Conservation (phyloP, 2,329 filamentous ascomycete genomes). For the Fonsecaea nubica region DNA sequence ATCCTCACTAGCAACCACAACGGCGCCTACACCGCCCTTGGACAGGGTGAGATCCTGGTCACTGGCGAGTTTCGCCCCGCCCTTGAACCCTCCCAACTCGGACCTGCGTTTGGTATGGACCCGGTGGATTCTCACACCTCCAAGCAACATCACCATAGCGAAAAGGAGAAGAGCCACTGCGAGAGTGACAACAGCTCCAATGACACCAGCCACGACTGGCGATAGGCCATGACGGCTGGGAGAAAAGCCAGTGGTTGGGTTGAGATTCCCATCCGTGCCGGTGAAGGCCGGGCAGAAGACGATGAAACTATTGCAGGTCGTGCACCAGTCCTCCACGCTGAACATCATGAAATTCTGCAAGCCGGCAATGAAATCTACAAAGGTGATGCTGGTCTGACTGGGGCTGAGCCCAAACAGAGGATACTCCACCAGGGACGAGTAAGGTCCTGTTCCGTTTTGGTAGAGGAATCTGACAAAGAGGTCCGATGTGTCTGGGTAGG, state of each 20-base stretch:
- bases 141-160: slow-evolving; percentile 51
- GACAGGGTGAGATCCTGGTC: slow-evolving; percentile 60
- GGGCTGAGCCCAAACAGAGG: slow-evolving; percentile 60
- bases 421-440: slow-evolving; percentile 50
- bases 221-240: slow-evolving; percentile 28
- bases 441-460: slow-evolving; percentile 60
- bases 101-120: slow-evolving; percentile 44
- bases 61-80: slow-evolving; percentile 59
- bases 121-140: slow-evolving; percentile 54
- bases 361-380: slow-evolving; percentile 57
- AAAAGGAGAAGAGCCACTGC: slow-evolving; percentile 52
- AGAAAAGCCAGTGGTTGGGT: slow-evolving; percentile 14
- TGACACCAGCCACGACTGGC: slow-evolving; percentile 60
- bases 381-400: slow-evolving; percentile 55
- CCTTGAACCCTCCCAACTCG: slow-evolving; percentile 63
- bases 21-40: slow-evolving; percentile 50
- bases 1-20: slow-evolving; percentile 42
- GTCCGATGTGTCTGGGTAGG: slow-evolving; percentile 52
- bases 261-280: slow-evolving; percentile 23
- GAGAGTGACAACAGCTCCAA: slow-evolving; percentile 62
- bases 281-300: slow-evolving; percentile 59
- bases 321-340: slow-evolving; percentile 61
- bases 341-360: slow-evolving; percentile 54
- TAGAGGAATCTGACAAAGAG: slow-evolving; percentile 64
- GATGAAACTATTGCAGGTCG: slow-evolving; percentile 52